Evolutionary conservation across 495 filamentous ascomycete genomes (phyloP), one percentile per base, ranked within the genome.

Genomic region (Aspergillus cavernicola): DNA sequence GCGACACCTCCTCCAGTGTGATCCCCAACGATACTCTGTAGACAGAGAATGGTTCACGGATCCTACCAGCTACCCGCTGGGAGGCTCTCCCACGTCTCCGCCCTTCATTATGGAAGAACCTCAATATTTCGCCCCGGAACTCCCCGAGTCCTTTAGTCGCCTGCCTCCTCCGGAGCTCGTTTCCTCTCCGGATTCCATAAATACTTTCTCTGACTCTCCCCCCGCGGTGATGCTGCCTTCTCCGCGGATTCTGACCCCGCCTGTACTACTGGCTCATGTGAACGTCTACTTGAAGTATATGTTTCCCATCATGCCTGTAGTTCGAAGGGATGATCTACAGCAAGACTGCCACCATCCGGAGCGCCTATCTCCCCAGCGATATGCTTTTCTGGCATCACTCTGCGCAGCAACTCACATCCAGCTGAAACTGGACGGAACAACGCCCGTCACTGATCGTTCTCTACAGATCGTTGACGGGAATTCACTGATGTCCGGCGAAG

Each of bases 391-490:
- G 32, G 82, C 83, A 2, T 83, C 90, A 6, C 68, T 96, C 2
- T 93, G 87, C 62, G 87, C 88, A 1, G 91, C 88, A 60, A 89
- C 92, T 61, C 83, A 91, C 73, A 88, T 93, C 18, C 90, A 95
- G 61, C 84, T 92, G 35, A 71, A 75, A 15, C 55, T 82, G 0
- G 72, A 80, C 73, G 77, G 73, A 4, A 72, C 81, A 22, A 78
- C 80, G 0, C 66, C 73, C 6, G 73, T 73, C 23, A 73, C 84
- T 42, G 78, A 80, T 40, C 73, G 80, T 18, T 70, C 68, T 46
- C 69, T 72, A 56, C 69, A 80, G 64, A 74, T 75, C 23, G 80
- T 80, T 47, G 81, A 80, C 53, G 66, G 84, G n/a, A 55, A 66
- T 24, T 60, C 58, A 13, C 41, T 64, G n/a, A 63, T 74, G 46